Evolutionary conservation across 768 basidiomycete species (phyloP), one percentile per base, ranked within the genome.

Genomic region (Pleurotus citrinopileatus): DNA sequence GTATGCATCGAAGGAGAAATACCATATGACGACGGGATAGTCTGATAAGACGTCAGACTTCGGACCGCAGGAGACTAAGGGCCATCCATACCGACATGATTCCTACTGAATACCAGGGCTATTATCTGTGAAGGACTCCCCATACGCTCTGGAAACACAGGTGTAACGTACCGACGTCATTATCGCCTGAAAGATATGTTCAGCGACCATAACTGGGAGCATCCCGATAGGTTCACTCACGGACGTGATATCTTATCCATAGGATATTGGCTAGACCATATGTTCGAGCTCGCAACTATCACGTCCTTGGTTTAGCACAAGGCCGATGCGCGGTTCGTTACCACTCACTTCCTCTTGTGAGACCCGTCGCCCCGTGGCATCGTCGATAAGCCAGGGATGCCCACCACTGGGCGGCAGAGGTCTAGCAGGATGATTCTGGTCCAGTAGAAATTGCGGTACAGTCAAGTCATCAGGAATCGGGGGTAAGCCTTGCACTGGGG

Each of bases 101-200:
- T 89, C 25, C 82, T 76, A 56, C 84, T 84, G 64, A 81, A 86
- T 37, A 87, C 62, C 53, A 86, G 70, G 6, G 85, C 87, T 87
- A 58, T 20, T 32, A 15, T 28, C 34, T 23, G 23, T 37, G 22
- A 36, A 28, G 42, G 15, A 19, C 17, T 40, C 38, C 22, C n/a
- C 44, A 19, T 2, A 25, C 3, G 20, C 26, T n/a, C 8, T 15
- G 28, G 44, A 44, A 13, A 22, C 26, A 9, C 32, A n/a, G n/a
- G 26, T n/a, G 28, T n/a, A 10, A 64, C 78, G 28, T 65, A 82
- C 82, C 81, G 43, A 80, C 77, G 54, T 81, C 78, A 46, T 76
- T 61, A 42, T 81, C 74, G 13, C 67, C 81, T 81, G 53, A 8
- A 53, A 17, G 17, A 9, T 19, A 15, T 15, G n/a, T n/a, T n/a